Evolutionary conservation across 2,329 filamentous ascomycete genomes (phyloP), one percentile per base, ranked within the genome.

Genomic region (Epichloe glyceriae): DNA sequence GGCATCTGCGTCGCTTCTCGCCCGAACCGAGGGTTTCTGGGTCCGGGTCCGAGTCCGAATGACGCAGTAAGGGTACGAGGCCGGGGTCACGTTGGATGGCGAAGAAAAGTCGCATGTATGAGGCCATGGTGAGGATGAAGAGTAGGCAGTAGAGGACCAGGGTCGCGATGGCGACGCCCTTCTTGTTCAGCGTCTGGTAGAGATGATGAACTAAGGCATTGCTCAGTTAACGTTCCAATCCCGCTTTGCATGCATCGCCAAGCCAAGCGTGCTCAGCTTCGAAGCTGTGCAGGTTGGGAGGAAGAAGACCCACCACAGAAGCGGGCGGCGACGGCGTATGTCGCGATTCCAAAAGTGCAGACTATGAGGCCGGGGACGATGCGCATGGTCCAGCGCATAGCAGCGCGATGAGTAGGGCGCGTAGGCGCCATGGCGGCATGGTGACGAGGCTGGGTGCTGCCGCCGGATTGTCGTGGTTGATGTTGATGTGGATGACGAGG

Each of bases 71-170:
- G 0, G 86, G 83, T 0, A 90, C 75, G 50, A 88, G 78, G 4
- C 88, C 90, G 0, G 89, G 85, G 56, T 89, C 78, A 57, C 73
- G 73, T 52, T 80, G 75, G 47, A 94, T 82, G 35, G 79, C 76
- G 55, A 81, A 69, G 41, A 90, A 66, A 10, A 90, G 76, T 55
- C 89, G 84, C 19, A 85, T 61, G 66, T 94, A 96, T 19, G 83
- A 75, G 34, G 72, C 60, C 22, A 83, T 62, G 60, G 88, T 78
- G 33, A 85, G 72, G 15, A 86, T 57, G 43, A 95, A 72, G 50
- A 94, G 73, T 49, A 90, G 49, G 60, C 85, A 85, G 67, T 87
- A 89, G 22, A 90, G 67, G 30, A 81, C 76, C 43, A 95, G 72
- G 51, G 95, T 78, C 12, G 78, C 80, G 52, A 84, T 76, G 41